Base-by-base conservation (phyloP, 2,329 filamentous ascomycete genomes). In the Calonectria ilicicola region DNA sequence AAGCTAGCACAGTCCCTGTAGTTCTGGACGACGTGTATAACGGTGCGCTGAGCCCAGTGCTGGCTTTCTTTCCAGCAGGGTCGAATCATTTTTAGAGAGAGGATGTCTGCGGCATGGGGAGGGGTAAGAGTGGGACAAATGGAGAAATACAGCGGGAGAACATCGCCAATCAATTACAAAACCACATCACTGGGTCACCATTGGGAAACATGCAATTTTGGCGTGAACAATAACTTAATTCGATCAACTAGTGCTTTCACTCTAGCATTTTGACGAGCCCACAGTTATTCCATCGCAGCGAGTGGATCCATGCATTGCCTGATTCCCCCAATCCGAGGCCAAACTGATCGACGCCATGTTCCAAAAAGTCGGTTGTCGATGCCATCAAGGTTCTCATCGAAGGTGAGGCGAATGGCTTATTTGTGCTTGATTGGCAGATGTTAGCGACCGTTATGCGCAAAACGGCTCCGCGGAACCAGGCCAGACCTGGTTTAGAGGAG, bases 1-100 rank as follows among this genome's bases (percentile, higher is more conserved):
- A 38, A 15, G 27, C 12, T 2, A 35, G 2, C 12, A 53, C 35
- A 19, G 8, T 35, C 9, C 42, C 72, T 14, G 51, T 19, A 8
- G 51, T 49, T 7, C 56, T 26, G 2, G 42, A 62, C 0, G 60
- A 68, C 8, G 69, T 63, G 27, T 70, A 75, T 5, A 68, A 63
- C 8, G 42, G 75, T 38, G 78, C 76, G 4, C 47, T 82, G 1
- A 83, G 81, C 58, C 82, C 82, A 1, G 81, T 83, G 26, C 53
- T 83, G 35, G 82, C 82, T 14, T 83, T 83, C 65, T 82, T 83
- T 26, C 80, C 81, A 2, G 76, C 74, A 0, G 56, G 51, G 10
- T 29, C 63, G 12, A 35, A 58, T 42, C 56, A 47, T 38, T 17
- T 58, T 35, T n/a, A n/a, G n/a, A 17, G 35, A 40, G 40, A 60